phyloP scores from a whole-genome alignment of 495 filamentous ascomycete species.

The Daldinia grandis region DNA sequence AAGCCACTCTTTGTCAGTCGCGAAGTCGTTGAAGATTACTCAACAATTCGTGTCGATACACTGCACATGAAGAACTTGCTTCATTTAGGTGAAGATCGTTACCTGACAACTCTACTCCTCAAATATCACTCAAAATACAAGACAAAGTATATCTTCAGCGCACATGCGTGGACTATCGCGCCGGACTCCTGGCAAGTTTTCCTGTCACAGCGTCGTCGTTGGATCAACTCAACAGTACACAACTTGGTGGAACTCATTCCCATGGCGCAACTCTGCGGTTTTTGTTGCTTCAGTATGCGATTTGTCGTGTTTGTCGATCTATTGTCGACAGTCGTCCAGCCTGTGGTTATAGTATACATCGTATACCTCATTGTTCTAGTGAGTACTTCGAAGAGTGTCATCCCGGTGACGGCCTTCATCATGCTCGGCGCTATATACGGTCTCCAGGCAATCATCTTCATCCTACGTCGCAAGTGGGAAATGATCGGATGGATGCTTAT shows the following conservation, averaged over 20 bases:
- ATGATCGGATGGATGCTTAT: conserved; percentile 99
- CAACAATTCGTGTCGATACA: conserved; percentile 94
- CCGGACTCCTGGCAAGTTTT: conserved; percentile 94
- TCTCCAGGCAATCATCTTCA: conserved; percentile 97
- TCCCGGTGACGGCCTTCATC: conserved; percentile 87
- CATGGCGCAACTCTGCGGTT: conserved; percentile 92
- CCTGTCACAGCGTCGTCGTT: conserved; percentile 96
- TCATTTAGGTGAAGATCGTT: conserved; percentile 94
- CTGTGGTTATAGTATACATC: conserved; percentile 92
- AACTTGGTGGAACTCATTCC: conserved; percentile 97
- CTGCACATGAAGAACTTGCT: conserved; percentile 99
- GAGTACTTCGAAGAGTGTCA: conserved; percentile 61
- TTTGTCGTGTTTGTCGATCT: conserved; percentile 97
- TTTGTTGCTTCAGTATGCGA: conserved; percentile 99
- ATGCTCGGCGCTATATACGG: conserved; percentile 94
- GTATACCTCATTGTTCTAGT: conserved; percentile 85
- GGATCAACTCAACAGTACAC: conserved; percentile 99
- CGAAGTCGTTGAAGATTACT: conserved; percentile 85
- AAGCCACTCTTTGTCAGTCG: conserved; percentile 96
- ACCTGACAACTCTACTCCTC: conserved; percentile 91
- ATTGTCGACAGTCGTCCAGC: conserved; percentile 88
- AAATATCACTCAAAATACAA: conserved; percentile 94
- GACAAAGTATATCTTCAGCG: conserved; percentile 94
- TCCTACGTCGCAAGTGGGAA: conserved; percentile 94
- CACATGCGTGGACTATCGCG: conserved; percentile 95